phyloP scores from a whole-genome alignment of 176 grass and related monocot genomes.

The bread wheat (Triticum aestivum) region IWGSC_CS_RefSeq_v2.1 NC_057812.1:292253482-292253981 shows the following conservation, averaged over 20 bases:
- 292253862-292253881: neutral
- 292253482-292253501: too few relatives aligned
- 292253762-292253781: slow-evolving; percentile 12
- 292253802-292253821: neutral
- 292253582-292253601: too few relatives aligned
- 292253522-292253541: too few relatives aligned
- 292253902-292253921: neutral
- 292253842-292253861: too few relatives aligned
- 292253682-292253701: slow-evolving; percentile 32
- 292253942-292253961: neutral
- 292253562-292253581: too few relatives aligned
- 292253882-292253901: neutral
- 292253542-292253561: too few relatives aligned
- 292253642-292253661: too few relatives aligned
- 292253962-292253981: neutral
- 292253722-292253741: neutral
- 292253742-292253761: neutral
- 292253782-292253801: slow-evolving; percentile 22
- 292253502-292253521: too few relatives aligned
- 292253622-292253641: too few relatives aligned
- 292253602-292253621: too few relatives aligned
- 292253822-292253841: neutral
- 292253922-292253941: neutral
- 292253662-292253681: neutral
- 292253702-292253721: slow-evolving; percentile 10